Conservation (phyloP, 2,329 filamentous ascomycete species). For the Orbilia quercus region DNA sequence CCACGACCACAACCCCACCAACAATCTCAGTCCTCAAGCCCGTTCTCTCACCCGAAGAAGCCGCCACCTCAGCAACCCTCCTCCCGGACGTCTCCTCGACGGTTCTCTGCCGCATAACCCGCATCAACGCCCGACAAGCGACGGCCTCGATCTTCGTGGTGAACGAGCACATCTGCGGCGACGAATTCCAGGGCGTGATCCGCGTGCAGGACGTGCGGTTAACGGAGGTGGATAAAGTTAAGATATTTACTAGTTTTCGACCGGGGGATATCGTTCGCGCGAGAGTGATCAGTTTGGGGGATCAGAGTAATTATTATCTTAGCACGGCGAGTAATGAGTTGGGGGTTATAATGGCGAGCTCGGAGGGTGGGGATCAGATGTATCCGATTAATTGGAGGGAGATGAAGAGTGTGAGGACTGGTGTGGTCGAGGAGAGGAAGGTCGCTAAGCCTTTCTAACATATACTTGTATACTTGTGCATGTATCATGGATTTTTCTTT, state of each 20-base stretch:
- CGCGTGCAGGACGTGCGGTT: conserved; percentile 90
- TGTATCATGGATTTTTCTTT: conserved; percentile 1
- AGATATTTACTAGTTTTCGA: conserved; percentile 88
- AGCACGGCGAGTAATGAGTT: conserved; percentile 90
- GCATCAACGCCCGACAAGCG: conserved; percentile 85
- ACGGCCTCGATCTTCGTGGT: conserved; percentile 87
- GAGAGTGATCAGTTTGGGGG: conserved; percentile 82
- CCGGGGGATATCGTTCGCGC: conserved; percentile 92
- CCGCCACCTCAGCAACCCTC: conserved; percentile 72
- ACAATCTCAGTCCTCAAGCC: conserved; percentile 67
- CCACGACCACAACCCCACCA: conserved; percentile 62
- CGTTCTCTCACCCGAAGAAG: conserved; percentile 65
- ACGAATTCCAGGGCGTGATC: conserved; percentile 86
- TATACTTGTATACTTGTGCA: too few relatives aligned
- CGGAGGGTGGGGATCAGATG: conserved; percentile 86
- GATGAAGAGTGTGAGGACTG: conserved; percentile 84
- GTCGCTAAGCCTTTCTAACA: conserved; percentile 79
- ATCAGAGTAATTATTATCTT: conserved; percentile 96
- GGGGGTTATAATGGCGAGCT: conserved; percentile 87
- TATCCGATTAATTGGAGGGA: conserved; percentile 95
- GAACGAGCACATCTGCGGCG: conserved; percentile 75
- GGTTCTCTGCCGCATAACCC: conserved; percentile 85
- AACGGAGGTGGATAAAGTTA: conserved; percentile 94
- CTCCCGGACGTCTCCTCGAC: conserved; percentile 83
- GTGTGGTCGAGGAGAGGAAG: conserved; percentile 81